Evolutionary conservation across 495 filamentous ascomycete species (phyloP).

Genomic region (Cenococcum geophilum): DNA sequence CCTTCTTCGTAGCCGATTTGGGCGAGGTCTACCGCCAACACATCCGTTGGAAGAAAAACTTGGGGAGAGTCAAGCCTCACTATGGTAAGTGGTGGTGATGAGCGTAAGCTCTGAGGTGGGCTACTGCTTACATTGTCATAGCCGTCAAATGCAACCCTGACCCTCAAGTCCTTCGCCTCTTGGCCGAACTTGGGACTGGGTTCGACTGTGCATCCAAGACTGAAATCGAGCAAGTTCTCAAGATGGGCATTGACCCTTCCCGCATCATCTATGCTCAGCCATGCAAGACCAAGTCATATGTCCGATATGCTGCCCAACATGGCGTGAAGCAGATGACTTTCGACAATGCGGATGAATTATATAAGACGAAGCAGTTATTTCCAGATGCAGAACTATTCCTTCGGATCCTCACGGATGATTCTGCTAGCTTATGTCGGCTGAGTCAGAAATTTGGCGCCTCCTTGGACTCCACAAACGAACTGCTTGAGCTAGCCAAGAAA

Average conservation of each 20-base stretch:
- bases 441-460: slow-evolving; percentile 96
- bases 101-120: not conserved
- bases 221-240: slow-evolving; percentile 87
- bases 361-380: slow-evolving; percentile 89
- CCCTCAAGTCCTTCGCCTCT: slow-evolving; percentile 76
- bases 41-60: slow-evolving; percentile 91
- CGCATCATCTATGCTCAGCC: slow-evolving; percentile 99
- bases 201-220: slow-evolving; percentile 98
- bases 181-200: slow-evolving; percentile 81
- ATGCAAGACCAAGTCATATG: slow-evolving; percentile 97
- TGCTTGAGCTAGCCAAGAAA: slow-evolving; percentile 74
- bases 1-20: slow-evolving; percentile 97
- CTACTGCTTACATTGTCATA: slow-evolving; percentile 40
- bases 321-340: slow-evolving; percentile 98
- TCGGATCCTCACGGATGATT: slow-evolving; percentile 93
- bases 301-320: slow-evolving; percentile 75
- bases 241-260: slow-evolving; percentile 75
- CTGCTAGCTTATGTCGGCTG: slow-evolving; percentile 83
- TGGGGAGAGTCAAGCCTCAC: slow-evolving; percentile 89
- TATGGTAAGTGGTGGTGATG: slow-evolving; percentile 60
- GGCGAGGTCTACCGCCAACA: slow-evolving; percentile 99
- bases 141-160: slow-evolving; percentile 99
- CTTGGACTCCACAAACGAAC: slow-evolving; percentile 66
- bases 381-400: slow-evolving; percentile 87
- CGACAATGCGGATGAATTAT: slow-evolving; percentile 94